Percentiles rank a stretch among this genome's conserved stretches.
phyloP scores from a whole-genome alignment of 2,329 filamentous ascomycete species.

The Cercospora canescens region DNA sequence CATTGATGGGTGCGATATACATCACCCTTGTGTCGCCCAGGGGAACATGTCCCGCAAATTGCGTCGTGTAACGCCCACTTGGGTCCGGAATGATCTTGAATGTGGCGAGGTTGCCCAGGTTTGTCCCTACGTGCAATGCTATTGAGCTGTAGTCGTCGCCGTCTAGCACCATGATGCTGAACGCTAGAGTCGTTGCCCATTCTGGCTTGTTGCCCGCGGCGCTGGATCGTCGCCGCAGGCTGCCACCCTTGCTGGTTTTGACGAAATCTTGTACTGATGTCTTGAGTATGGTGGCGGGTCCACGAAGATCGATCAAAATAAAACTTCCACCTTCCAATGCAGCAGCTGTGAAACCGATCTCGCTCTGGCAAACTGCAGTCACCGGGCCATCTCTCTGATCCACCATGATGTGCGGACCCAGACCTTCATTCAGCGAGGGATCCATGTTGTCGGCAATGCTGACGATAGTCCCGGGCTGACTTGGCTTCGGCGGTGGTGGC shows the following conservation, averaged over 20 bases:
- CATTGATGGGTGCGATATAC: constrained; percentile 75
- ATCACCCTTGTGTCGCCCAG: constrained; percentile 67
- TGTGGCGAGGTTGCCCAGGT: constrained; percentile 76
- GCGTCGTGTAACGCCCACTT: constrained; percentile 69
- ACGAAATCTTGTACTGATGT: constrained; percentile 70
- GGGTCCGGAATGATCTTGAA: constrained; percentile 82
- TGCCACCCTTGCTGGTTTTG: constrained; percentile 74
- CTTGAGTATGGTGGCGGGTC: constrained; percentile 79
- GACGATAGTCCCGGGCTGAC: constrained; percentile 57
- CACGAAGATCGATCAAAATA: constrained; percentile 82
- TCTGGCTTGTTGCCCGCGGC: constrained; percentile 57
- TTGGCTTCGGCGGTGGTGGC: constrained; percentile 50
- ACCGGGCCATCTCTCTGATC: constrained; percentile 82
- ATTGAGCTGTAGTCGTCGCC: constrained; percentile 96
- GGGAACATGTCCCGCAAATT: constrained; percentile 66
- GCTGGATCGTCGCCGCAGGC: constrained; percentile 61
- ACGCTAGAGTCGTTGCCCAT: constrained; percentile 81
- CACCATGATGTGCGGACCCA: constrained; percentile 78
- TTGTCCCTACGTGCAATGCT: constrained; percentile 87
- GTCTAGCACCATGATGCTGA: constrained; percentile 89
- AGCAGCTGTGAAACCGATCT: constrained; percentile 86
- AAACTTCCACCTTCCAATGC: constrained; percentile 82
- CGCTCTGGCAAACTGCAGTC: constrained; percentile 78
- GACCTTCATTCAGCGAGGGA: constrained; percentile 70
- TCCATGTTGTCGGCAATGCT: constrained; percentile 75